Evolutionary conservation across 2,329 filamentous ascomycete genomes (phyloP), one percentile per base, ranked within the genome.

Genomic region (Aspergillus fumigatus): DNA sequence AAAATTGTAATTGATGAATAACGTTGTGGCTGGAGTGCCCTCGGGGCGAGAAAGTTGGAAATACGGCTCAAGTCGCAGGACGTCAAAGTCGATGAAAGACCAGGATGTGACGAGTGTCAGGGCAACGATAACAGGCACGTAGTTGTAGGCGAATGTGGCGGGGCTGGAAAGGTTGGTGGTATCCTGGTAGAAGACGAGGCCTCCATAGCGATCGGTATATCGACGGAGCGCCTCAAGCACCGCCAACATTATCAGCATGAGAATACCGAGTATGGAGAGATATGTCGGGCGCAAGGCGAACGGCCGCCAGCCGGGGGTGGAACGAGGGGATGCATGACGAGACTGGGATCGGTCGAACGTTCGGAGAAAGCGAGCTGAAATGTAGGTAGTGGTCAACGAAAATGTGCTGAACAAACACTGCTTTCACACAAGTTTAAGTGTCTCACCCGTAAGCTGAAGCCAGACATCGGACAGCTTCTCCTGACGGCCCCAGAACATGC

Each of bases 1-100:
- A 35, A 72, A 73, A 45, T 71, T 72, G 51, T 73, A 73, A 50
- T 73, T 72, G 63, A 70, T 72, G 48, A 72, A 72, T 3, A 73
- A 59, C 5, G 70, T 65, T 1, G 61, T 63, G 25, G 71, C 71
- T 3, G 70, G 68, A 19, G 68, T 67, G 1, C 71, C 71, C 10
- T 67, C 62, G 7, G 70, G 68, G 14, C 63, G 61, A 4, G 71
- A 70, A 32, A 74, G 54, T 52, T 73, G 78, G 50, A 80, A 80
- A 57, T 76, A 80, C 2, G 78, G 78, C 50, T 80, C 78, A 19
- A 80, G 64, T 5, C 78, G 77, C 52, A 80, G 75, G 21, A 80
- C 77, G 57, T 80, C 78, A 52, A 77, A 80, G 54, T 80, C 78
- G 11, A 77, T 72, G 55, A 80, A 76, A 49, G 78, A 76, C 78